Conservation (phyloP, 345 rosid genomes). For the Schrenkiella parvula region DNA sequence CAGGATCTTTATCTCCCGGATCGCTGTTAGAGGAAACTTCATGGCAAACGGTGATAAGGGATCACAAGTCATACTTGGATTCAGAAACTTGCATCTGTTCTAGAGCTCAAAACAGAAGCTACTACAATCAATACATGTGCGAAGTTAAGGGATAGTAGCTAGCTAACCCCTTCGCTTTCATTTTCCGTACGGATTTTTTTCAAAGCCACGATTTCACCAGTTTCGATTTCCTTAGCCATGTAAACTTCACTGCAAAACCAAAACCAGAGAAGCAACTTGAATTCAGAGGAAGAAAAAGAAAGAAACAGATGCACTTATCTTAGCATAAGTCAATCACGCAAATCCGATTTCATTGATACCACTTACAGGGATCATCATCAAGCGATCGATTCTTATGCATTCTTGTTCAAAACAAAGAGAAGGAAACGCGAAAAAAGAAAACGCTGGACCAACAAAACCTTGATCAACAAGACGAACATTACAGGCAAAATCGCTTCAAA, state of each 20-base stretch:
- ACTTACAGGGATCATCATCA: too few species aligned
- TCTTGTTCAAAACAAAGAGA: too few species aligned
- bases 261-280: too few species aligned
- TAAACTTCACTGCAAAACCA: not conserved
- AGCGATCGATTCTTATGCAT: too few species aligned
- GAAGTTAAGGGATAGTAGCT: too few species aligned
- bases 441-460: not conserved
- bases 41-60: conserved; percentile 7
- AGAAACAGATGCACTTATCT: too few species aligned
- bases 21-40: conserved; percentile 53
- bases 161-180: conserved; percentile 91
- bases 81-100: not conserved
- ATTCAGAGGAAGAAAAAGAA: too few species aligned
- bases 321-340: not conserved
- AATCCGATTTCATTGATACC: not conserved
- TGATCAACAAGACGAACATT: not conserved
- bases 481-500: not conserved
- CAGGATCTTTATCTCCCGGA: conserved; percentile 49
- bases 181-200: conserved; percentile 95
- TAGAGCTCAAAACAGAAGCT: too few species aligned
- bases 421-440: too few species aligned
- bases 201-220: too few species aligned
- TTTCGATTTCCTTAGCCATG: too few species aligned
- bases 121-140: too few species aligned
- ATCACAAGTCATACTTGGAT: not conserved